These are phyloP conservation scores for Taxawa tesnikishii DNA, from an alignment of 2,329 filamentous ascomycete species.

Conservation along the genomic window DNA sequence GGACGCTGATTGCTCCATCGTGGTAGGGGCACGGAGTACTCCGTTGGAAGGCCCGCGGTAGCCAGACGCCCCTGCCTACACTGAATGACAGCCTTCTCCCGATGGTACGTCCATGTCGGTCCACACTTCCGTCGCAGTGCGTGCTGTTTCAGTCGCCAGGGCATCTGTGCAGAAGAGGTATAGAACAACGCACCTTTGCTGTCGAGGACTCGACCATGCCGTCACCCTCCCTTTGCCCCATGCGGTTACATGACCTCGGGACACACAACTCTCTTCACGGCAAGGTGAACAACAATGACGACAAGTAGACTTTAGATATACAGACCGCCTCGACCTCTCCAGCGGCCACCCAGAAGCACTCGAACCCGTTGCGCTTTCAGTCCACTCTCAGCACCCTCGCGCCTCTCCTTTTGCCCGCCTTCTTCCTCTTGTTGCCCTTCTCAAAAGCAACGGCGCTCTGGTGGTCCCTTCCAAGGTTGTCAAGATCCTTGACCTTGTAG, in stretches of 20 bases:
- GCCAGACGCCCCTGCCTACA: too few relatives aligned
- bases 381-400: constrained; percentile 60
- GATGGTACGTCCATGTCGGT: too few relatives aligned
- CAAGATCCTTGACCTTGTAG: constrained; percentile 98
- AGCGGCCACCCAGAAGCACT: background rate
- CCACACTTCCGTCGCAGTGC: background rate
- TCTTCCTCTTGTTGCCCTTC: constrained; percentile 75
- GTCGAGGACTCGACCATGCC: too few relatives aligned
- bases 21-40: too few relatives aligned
- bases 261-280: too few relatives aligned
- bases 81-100: too few relatives aligned
- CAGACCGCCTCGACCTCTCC: constrained; percentile 5
- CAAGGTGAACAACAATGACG: background rate
- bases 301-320: constrained; percentile 4
- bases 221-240: too few relatives aligned
- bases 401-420: constrained; percentile 58
- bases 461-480: constrained; percentile 90
- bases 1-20: too few relatives aligned
- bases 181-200: constrained; percentile 1
- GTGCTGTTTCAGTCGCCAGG: background rate
- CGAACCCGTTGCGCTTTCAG: constrained; percentile 27
- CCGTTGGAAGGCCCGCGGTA: too few relatives aligned
- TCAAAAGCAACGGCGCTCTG: constrained; percentile 57
- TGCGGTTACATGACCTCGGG: too few relatives aligned
- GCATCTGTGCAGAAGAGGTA: background rate